Conservation (phyloP, 441 rosid genomes). For the Eugenia klotzschiana region DNA sequence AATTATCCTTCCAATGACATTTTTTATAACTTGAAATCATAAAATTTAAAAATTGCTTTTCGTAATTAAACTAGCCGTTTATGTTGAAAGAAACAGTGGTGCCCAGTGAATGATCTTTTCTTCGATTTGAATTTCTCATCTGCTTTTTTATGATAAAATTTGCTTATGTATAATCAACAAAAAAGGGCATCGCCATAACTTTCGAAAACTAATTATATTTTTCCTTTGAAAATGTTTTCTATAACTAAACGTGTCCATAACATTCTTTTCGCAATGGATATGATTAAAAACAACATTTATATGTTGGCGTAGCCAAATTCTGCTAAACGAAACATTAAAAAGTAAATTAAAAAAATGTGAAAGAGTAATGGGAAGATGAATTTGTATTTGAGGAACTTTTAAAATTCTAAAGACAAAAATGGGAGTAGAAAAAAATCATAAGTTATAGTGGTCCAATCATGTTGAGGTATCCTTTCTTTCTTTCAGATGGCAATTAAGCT, state of each 20-base stretch:
- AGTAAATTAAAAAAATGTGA: not conserved
- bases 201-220: not conserved
- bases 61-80: too few relatives aligned
- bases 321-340: not conserved
- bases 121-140: not conserved
- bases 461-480: not conserved
- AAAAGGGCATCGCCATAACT: not conserved
- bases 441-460: not conserved
- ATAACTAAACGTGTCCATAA: not conserved
- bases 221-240: not conserved
- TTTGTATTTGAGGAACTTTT: not conserved
- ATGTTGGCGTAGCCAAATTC: not conserved
- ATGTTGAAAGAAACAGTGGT: too few relatives aligned
- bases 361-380: too few relatives aligned
- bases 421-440: not conserved
- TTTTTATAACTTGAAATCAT: not conserved
- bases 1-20: not conserved
- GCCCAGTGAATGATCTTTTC: not conserved
- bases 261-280: not conserved
- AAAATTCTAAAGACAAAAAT: not conserved
- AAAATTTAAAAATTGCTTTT: too few relatives aligned
- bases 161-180: not conserved
- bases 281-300: not conserved
- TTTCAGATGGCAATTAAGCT: not conserved
- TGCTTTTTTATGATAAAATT: fast-evolving